phyloP scores from a whole-genome alignment of 495 filamentous ascomycete species.

The Penicillium flavigenum region DNA sequence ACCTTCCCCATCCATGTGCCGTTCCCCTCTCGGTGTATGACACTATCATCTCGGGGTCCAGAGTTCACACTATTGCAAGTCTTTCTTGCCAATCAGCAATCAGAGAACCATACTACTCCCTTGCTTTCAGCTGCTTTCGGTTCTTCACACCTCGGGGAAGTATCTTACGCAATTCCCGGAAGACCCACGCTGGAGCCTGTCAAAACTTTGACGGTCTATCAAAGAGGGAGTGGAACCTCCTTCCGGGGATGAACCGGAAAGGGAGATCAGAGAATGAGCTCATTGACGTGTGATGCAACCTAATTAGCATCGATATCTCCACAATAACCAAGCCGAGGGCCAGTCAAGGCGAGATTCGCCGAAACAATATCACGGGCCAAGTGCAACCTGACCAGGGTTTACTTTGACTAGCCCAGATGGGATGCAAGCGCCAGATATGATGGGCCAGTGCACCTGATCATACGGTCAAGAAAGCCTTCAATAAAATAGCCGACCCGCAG shows the following conservation, averaged over 20 bases:
- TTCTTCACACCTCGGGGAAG: neutral
- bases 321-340: neutral
- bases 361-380: neutral
- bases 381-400: neutral
- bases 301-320: neutral
- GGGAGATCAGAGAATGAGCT: neutral
- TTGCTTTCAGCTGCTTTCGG: conserved; percentile 6
- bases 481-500: conserved; percentile 3
- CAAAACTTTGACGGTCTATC: neutral
- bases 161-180: neutral
- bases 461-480: neutral
- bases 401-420: neutral
- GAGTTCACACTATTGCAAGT: conserved; percentile 3
- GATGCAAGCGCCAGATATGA: conserved; percentile 3
- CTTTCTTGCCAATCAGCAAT: conserved; percentile 5
- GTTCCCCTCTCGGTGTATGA: conserved; percentile 1
- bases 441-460: conserved; percentile 6
- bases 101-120: neutral
- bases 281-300: conserved; percentile 6
- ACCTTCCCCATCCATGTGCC: neutral
- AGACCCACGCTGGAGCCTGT: neutral
- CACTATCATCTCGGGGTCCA: conserved; percentile 9
- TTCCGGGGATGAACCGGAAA: neutral
- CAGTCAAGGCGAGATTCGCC: neutral
- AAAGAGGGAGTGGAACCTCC: neutral